phyloP scores from a whole-genome alignment of 1,139 yeast species.

The Magnusiomyces clavatus region DNA sequence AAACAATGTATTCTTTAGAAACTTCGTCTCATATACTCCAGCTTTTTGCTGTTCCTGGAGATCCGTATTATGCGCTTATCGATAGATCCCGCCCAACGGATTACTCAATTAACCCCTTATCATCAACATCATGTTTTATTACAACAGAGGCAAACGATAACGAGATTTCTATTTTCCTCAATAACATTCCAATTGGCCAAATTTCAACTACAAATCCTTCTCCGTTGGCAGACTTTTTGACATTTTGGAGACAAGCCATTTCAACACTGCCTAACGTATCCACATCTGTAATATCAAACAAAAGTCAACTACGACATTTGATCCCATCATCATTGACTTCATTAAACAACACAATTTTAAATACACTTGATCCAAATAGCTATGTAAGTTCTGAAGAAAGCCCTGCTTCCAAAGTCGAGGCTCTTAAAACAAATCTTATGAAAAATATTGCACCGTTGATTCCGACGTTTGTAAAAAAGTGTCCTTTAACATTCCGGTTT shows the following conservation, averaged over 20 bases:
- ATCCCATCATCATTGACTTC: not conserved
- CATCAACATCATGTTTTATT: conserved; percentile 1
- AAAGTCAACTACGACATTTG: not conserved
- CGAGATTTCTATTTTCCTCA: conserved; percentile 4
- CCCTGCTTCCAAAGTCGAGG: not conserved
- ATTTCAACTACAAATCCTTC: conserved; percentile 6
- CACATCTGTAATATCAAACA: not conserved
- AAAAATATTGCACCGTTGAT: not conserved
- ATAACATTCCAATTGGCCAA: conserved; percentile 8
- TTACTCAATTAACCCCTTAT: conserved; percentile 6
- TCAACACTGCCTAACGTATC: conserved; percentile 1
- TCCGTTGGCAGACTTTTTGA: conserved; percentile 15
- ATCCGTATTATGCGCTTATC: conserved; percentile 11
- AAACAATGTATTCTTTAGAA: conserved; percentile 3
- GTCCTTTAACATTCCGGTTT: conserved; percentile 1
- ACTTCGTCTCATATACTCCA: conserved; percentile 12
- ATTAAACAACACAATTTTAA: not conserved
- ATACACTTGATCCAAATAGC: not conserved
- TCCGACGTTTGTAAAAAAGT: conserved; percentile 3
- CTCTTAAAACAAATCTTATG: not conserved
- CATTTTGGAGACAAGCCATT: not conserved
- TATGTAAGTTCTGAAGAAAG: not conserved
- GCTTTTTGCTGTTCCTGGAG: conserved; percentile 7
- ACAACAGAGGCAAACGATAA: conserved; percentile 2
- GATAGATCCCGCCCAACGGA: conserved; percentile 7